Evolutionary conservation across 1,284 basidiomycete species (phyloP), one percentile per base, ranked within the genome.

Genomic region (Sanghuangporus sanghuang): DNA sequence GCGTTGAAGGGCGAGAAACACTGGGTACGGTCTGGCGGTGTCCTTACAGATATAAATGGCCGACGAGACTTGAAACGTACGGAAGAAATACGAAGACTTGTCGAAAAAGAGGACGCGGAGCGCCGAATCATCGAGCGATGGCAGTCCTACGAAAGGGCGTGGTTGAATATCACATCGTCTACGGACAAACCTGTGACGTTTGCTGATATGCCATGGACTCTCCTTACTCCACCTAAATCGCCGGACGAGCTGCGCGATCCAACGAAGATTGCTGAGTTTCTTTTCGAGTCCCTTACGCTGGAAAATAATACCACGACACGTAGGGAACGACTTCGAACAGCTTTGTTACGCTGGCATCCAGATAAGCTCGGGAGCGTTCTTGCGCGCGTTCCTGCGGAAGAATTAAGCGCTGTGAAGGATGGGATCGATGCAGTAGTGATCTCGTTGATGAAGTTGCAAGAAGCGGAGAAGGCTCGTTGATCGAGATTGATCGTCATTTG

Each of bases 261-360:
- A 14, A 14, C 56, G 74, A 36, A 74, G 7, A 75, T 90, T 9
- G 74, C 81, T 21, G 74, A 75, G 1, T 91, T 90, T 69, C 67
- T 91, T 56, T 76, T 82, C 50, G 83, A 76, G 50, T 77, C 74
- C n/a, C 73, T 84, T 67, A 75, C 66, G 35, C 74, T 81, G 9
- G 73, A 78, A 48, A 71, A 71, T 9, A 78, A 75, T 50, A 77
- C 68, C 0, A 74, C 76, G 49, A 79, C 80, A 27, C 76, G 71
- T 66, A 81, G 79, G 71, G 85, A 86, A 57, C 76, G 82, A 27
- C 75, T 89, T 8, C 79, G 87, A 18, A 77, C 77, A 58, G 83
- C 86, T 0, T 74, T 91, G 38, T 73, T 89, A 58, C 77, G 84
- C 4, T 92, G 89, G 84, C 90, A 92, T 72, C 88, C 89, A 0